Conservation (phyloP, 2,329 filamentous ascomycete species). For the Fusarium musae region DNA sequence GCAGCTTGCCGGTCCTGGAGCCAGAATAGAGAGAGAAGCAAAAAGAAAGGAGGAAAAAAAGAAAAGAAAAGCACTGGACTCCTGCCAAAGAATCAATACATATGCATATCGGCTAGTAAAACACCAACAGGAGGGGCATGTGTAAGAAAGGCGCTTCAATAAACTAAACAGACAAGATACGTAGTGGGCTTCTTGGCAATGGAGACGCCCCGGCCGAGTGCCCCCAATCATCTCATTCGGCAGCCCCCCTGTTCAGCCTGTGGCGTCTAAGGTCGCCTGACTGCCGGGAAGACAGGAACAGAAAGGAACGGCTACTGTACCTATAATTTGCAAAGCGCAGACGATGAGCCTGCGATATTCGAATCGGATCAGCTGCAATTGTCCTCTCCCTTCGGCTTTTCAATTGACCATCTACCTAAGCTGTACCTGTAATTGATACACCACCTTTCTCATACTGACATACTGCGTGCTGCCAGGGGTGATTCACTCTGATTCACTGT, state of each 20-base stretch:
- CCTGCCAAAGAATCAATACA: neutral
- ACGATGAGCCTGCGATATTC: neutral
- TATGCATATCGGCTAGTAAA: neutral
- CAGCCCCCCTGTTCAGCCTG: constrained; percentile 21
- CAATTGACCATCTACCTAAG: neutral
- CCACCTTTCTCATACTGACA: neutral
- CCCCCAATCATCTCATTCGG: constrained; percentile 30
- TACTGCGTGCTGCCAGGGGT: constrained; percentile 11
- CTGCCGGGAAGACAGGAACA: constrained; percentile 23
- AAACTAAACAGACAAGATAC: constrained; percentile 8
- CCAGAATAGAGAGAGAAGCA: neutral
- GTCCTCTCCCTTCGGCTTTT: neutral
- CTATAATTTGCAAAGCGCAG: neutral
- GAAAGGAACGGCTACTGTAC: neutral
- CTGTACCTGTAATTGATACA: neutral
- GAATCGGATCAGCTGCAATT: neutral
- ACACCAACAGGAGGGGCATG: neutral
- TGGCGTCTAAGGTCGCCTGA: constrained; percentile 35
- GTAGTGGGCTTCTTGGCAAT: constrained; percentile 28
- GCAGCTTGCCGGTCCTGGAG: neutral
- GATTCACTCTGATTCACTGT: neutral
- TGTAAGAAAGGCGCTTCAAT: neutral
- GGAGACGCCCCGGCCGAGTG: constrained; percentile 19
- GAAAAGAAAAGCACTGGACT: neutral
- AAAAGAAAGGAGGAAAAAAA: neutral